A percentile compares a stretch with the other conserved stretches of the same genome.
These are phyloP conservation scores for Leccinum sublutescens DNA, from an alignment of 768 basidiomycete species.

Conservation along the genomic window DNA sequence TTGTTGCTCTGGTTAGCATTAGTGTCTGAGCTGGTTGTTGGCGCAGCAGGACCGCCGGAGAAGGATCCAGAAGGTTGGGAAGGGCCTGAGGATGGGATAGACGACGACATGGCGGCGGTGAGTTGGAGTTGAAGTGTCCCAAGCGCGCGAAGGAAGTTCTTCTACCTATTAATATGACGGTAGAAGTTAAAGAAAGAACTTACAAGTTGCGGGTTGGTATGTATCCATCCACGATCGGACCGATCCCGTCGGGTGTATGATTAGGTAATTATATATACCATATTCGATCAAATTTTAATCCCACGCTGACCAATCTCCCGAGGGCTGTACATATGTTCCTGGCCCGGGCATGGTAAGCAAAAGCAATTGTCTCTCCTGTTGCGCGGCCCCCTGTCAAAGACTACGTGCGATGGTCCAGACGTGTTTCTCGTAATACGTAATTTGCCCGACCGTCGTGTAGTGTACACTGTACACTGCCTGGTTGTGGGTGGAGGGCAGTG, in stretches of 20 bases:
- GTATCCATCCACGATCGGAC: neutral
- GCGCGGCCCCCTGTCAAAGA: neutral
- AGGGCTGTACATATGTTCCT: neutral
- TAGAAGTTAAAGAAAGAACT: neutral
- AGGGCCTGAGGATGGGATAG: neutral
- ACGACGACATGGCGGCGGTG: conserved; percentile 10
- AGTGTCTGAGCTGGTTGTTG: neutral
- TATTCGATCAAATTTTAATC: neutral
- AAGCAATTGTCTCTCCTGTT: neutral
- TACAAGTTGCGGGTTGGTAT: neutral
- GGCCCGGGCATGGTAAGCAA: neutral
- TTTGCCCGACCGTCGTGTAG: neutral
- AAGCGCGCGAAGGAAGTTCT: neutral
- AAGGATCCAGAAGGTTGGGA: neutral
- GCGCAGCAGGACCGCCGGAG: neutral
- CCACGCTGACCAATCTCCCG: neutral
- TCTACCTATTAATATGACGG: conserved; percentile 20
- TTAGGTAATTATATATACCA: neutral
- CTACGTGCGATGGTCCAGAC: neutral
- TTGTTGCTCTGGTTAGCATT: neutral
- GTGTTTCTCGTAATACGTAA: neutral
- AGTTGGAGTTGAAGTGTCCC: neutral
- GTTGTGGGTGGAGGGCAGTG: neutral
- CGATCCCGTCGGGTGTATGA: conserved; percentile 1
- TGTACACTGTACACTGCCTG: neutral